Base-by-base conservation (phyloP, 192 early-diverging fungal genomes). In the Umbelopsis isabellina region DNA sequence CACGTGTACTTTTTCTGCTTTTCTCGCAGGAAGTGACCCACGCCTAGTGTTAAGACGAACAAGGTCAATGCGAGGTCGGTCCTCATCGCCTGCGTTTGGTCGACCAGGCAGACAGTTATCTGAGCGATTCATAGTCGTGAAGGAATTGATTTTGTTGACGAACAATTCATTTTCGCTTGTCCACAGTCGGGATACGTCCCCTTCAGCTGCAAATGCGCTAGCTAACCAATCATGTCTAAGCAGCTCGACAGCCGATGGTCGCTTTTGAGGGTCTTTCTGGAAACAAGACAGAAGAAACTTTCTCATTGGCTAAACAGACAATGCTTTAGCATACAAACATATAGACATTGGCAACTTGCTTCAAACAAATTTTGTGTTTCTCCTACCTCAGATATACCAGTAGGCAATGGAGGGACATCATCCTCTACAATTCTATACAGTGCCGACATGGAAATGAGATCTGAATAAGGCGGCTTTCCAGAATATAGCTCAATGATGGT, bases 361-460 rank as follows among this genome's bases (percentile, higher is more conserved):
- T 69, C 18, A 35, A 25, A 15, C 18, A 1, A n/a, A n/a, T n/a
- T n/a, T n/a, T n/a, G n/a, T 37, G 69, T 35, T 3, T 27, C n/a
- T 21, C 71, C 30, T 72, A 66, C 72, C 25, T 88, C 76, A 0
- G 94, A 93, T 23, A 94, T 84, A 10, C 86, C 84, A 18, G 84
- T 85, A 22, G 97, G 97, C 10, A 97, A 75, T 25, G 95, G 94
- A 21, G 95, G 95, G 55, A 87, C 81, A 30, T 95, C 93, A 66
- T 94, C 93, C 71, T 95, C 94, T 3, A 97, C 97, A 67, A 99
- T 98, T 66, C 90, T 86, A 79, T 94, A 99, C 10, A 99, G 80
- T 2, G 94, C 92, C 2, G 95, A 85, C 91, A 98, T 92, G n/a
- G 93, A 85, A 37, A 93, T 83, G 45, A 97, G 73, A 11, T 88